A percentile compares a stretch with the other conserved stretches of the same genome.
Evolutionary conservation across 371 early-diverging fungal genomes (phyloP).

Genomic region (Rhizopus microsporus): DNA sequence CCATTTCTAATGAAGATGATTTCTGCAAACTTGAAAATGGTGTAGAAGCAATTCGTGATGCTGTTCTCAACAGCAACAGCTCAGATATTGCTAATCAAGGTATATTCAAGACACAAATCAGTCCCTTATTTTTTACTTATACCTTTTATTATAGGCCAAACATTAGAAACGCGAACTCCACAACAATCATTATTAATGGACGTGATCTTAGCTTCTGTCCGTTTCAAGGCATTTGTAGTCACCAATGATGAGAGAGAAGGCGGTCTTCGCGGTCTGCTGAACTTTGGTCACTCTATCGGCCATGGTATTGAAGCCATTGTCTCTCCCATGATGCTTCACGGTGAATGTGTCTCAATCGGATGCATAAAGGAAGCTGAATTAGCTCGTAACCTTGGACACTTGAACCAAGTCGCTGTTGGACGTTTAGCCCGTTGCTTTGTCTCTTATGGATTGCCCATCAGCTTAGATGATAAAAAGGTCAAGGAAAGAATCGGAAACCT

Average conservation of each 20-base stretch:
- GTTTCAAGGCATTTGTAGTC: conserved; percentile 94
- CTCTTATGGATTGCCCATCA: conserved; percentile 86
- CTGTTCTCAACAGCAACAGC: conserved; percentile 58
- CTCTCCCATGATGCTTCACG: conserved; percentile 90
- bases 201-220: conserved; percentile 86
- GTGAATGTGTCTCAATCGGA: conserved; percentile 95
- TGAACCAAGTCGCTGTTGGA: conserved; percentile 88
- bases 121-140: not conserved
- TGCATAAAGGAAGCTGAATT: conserved; percentile 95
- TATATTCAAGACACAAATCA: conserved; percentile 17
- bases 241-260: conserved; percentile 95
- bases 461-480: conserved; percentile 79
- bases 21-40: conserved; percentile 88
- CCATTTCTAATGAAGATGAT: conserved; percentile 87
- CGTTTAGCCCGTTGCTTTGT: conserved; percentile 86
- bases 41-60: conserved; percentile 74
- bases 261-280: conserved; percentile 92
- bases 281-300: conserved; percentile 97
- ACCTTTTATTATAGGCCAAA: conserved; percentile 46
- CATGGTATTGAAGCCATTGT: conserved; percentile 96
- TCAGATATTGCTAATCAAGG: conserved; percentile 55
- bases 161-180: conserved; percentile 62
- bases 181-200: conserved; percentile 72
- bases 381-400: conserved; percentile 83
- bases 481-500: conserved; percentile 64